Percentiles rank a stretch among this genome's conserved stretches.
phyloP scores from a whole-genome alignment of 345 rosid genomes.

The Brassica carinata region DNA sequence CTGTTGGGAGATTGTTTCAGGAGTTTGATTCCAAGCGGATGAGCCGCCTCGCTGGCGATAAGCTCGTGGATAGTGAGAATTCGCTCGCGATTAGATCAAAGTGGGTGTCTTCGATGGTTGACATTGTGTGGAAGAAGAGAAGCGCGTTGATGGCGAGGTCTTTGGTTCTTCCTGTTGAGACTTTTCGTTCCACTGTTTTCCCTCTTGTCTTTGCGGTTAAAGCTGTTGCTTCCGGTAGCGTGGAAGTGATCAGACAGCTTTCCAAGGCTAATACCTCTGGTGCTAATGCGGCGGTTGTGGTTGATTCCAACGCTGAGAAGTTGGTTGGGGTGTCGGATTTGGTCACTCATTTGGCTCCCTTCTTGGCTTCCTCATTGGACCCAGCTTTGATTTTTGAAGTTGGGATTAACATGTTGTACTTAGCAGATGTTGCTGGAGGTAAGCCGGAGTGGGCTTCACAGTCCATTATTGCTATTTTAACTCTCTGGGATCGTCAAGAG shows the following conservation, averaged over 20 bases:
- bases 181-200: slow-evolving; percentile 79
- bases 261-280: slow-evolving; percentile 56
- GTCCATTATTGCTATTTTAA: slow-evolving; percentile 89
- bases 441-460: slow-evolving; percentile 98
- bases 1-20: slow-evolving; percentile 85
- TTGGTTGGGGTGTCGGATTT: slow-evolving; percentile 84
- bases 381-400: slow-evolving; percentile 95
- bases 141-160: slow-evolving; percentile 86
- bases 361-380: slow-evolving; percentile 89
- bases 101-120: slow-evolving; percentile 91
- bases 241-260: slow-evolving; percentile 72
- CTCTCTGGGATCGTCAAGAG: slow-evolving; percentile 99
- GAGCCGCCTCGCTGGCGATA: slow-evolving; percentile 95
- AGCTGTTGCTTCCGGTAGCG: slow-evolving; percentile 85
- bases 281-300: slow-evolving; percentile 47
- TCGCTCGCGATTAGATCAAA: slow-evolving; percentile 85
- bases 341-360: slow-evolving; percentile 86
- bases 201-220: slow-evolving; percentile 86
- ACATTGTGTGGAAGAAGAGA: slow-evolving; percentile 78
- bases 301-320: slow-evolving; percentile 83
- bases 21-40: slow-evolving; percentile 91
- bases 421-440: slow-evolving; percentile 98
- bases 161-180: slow-evolving; percentile 81
- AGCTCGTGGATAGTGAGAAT: slow-evolving; percentile 93
- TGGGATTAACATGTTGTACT: slow-evolving; percentile 88